A percentile compares a stretch with the other conserved stretches of the same genome.
These are phyloP conservation scores for Xylaria sp. DNA, from an alignment of 2,329 filamentous ascomycete genomes.

Conservation along the genomic window DNA sequence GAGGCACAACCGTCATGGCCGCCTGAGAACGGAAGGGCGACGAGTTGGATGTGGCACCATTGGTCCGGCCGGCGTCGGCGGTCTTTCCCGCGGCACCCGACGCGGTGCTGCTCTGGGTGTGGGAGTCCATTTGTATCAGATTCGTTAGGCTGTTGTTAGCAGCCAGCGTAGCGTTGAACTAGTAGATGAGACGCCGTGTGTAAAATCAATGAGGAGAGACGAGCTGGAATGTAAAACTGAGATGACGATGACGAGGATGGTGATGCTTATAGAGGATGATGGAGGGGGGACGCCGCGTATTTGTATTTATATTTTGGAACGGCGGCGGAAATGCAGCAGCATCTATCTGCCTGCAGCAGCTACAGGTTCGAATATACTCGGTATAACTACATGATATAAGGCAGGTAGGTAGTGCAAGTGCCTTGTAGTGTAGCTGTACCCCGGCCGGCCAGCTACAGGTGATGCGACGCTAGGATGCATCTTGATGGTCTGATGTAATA, in stretches of 20 bases:
- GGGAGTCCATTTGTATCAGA: conserved; percentile 35
- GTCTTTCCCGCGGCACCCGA: conserved; percentile 30
- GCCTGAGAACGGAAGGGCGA: conserved; percentile 61
- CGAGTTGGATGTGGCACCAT: conserved; percentile 24
- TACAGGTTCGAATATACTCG: not conserved
- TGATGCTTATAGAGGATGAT: not conserved
- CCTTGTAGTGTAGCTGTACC: not conserved
- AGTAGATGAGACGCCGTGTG: not conserved
- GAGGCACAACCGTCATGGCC: conserved; percentile 79
- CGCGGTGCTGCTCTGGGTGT: conserved; percentile 32
- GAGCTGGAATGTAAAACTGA: not conserved
- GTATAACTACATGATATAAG: not conserved
- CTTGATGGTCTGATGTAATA: conserved; percentile 29
- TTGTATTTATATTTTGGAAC: conserved; percentile 26
- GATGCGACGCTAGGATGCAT: not conserved
- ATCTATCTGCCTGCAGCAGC: not conserved
- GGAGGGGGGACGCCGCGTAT: conserved; percentile 12
- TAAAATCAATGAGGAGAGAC: not conserved
- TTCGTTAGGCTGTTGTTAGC: conserved; percentile 22
- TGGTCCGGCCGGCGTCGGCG: conserved; percentile 20
- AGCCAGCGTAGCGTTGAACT: conserved; percentile 22
- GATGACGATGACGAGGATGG: not conserved
- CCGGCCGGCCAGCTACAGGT: not conserved
- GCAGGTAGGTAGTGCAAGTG: not conserved
- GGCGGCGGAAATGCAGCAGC: not conserved